Percentiles rank a stretch among this genome's conserved stretches.
phyloP scores from a whole-genome alignment of 139 green algal species.

The Pleodorina starrii region DNA sequence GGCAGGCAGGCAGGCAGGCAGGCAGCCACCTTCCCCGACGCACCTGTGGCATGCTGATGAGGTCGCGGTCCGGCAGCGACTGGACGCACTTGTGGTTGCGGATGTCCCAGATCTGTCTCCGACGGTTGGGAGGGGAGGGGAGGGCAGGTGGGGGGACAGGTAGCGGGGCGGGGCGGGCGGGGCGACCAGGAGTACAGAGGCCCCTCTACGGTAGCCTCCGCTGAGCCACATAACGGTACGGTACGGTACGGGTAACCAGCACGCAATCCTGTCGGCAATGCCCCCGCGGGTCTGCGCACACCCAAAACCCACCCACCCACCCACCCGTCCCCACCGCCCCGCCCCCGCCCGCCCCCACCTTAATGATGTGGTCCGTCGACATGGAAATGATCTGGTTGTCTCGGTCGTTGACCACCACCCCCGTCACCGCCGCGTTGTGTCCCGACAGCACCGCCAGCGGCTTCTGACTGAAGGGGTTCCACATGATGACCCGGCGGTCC shows the following conservation, averaged over 20 bases:
- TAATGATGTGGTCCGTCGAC: slow-evolving; percentile 74
- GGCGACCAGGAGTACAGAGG: too few species aligned
- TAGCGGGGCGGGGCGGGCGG: too few species aligned
- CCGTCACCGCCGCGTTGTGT: slow-evolving; percentile 69
- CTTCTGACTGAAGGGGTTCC: slow-evolving; percentile 82
- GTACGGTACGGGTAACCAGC: too few species aligned
- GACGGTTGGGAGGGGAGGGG: background rate
- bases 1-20: too few species aligned
- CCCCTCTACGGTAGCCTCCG: too few species aligned
- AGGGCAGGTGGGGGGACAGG: too few species aligned
- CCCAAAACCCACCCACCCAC: background rate
- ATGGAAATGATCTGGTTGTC: slow-evolving; percentile 84
- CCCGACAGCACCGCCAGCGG: slow-evolving; percentile 71
- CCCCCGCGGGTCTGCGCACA: too few species aligned
- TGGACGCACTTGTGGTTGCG: slow-evolving; percentile 83
- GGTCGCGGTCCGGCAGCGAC: slow-evolving; percentile 72
- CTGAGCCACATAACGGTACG: too few species aligned
- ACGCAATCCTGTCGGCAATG: too few species aligned
- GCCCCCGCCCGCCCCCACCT: slow-evolving; percentile 52
- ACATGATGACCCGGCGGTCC: slow-evolving; percentile 76
- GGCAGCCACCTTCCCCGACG: too few species aligned
- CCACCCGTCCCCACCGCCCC: background rate
- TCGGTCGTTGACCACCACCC: slow-evolving; percentile 78
- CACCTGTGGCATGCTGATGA: slow-evolving; percentile 27
- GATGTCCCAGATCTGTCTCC: slow-evolving; percentile 83